Base-by-base conservation (phyloP, 441 rosid species). In the Adansonia madagascariensis region DNA sequence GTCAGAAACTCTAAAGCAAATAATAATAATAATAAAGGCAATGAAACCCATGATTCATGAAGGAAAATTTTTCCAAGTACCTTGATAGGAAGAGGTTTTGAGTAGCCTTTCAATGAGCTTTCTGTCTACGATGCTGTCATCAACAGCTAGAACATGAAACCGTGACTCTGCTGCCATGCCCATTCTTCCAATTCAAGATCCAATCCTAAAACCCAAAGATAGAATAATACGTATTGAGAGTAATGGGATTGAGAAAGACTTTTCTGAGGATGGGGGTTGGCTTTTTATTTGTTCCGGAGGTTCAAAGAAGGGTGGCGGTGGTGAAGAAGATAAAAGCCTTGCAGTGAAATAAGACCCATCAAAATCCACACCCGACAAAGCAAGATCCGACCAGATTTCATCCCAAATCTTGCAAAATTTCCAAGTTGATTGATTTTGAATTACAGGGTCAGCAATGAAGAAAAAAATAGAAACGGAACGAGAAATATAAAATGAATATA, bases 121-220 rank as follows among this genome's bases (percentile, higher is more conserved):
- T 75, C 94, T 80, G 74, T 90, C 94, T 8, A 87, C 70, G 35
- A 83, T 68, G 75, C 89, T 88, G 80, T 90, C 92, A 81, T 88
- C 94, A 79, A 90, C 94, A 20, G 94, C 92, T 39, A 90, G 71
- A 8, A 90, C 92, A 76, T 90, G 94, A 71, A 86, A 88, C 82
- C 79, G 81, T 0, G 92, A 75, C 73, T 87, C 89, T 1, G 83
- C 83, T 49, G 86, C 84, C 86, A 85, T 77, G 35, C 89, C 89
- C 92, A 89, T 88, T 82, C 66, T 80, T 75, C 49, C 68, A 64
- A 73, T 35, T 78, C 56, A 73, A 77, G 84, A 85, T 79, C 81
- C 78, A 60, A 82, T 12, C 57, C 20, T 52, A 52, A 57, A 15
- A 74, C 4, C 24, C n/a, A 75, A 46, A 46, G 76, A 65, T 17